phyloP scores from a whole-genome alignment of 441 rosid species.

The Populus hybrid region DNA sequence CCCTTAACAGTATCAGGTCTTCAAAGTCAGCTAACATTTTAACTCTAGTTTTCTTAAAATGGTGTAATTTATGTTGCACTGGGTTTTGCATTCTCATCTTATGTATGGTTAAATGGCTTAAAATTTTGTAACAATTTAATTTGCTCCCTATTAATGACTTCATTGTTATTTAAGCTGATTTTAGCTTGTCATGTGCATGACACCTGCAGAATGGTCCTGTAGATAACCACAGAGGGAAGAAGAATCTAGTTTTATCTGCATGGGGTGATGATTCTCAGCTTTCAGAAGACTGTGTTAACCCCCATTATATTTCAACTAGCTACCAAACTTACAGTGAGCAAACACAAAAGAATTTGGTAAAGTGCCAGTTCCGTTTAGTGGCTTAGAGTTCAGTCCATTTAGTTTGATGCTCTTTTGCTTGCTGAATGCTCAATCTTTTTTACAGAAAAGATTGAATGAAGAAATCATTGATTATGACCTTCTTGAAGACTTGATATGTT shows the following conservation, averaged over 20 bases:
- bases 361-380: conserved; percentile 6
- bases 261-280: conserved; percentile 92
- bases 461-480: conserved; percentile 86
- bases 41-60: background rate
- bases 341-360: conserved; percentile 77
- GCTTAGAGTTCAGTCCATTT: conserved; percentile 13
- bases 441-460: conserved; percentile 83
- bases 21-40: background rate
- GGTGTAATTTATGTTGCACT: background rate
- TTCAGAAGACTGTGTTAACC: conserved; percentile 64
- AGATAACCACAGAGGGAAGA: conserved; percentile 76
- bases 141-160: background rate
- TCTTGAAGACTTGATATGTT: conserved; percentile 83
- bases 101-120: background rate
- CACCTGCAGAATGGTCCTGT: conserved; percentile 64
- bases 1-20: background rate
- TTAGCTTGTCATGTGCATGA: background rate
- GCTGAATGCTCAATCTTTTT: conserved; percentile 11
- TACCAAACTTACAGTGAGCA: conserved; percentile 68
- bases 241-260: conserved; percentile 87
- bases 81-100: background rate
- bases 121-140: background rate
- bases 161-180: background rate
- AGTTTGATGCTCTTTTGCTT: conserved; percentile 13
- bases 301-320: conserved; percentile 51